phyloP scores from a whole-genome alignment of 345 rosid species.

The Eucalyptus melliodora region DNA sequence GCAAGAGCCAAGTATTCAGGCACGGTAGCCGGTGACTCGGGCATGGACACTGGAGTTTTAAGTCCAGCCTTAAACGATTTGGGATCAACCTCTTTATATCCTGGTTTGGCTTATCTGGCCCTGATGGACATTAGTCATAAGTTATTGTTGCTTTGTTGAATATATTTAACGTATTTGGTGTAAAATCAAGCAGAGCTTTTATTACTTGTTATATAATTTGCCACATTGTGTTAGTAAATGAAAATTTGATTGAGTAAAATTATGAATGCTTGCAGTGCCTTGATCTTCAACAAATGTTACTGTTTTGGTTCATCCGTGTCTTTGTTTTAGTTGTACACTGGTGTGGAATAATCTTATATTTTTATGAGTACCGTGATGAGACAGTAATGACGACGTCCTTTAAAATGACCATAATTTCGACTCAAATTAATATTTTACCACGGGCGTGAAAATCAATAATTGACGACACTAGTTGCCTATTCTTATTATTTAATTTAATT shows the following conservation, averaged over 20 bases:
- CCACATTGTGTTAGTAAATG: background rate
- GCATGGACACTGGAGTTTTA: background rate
- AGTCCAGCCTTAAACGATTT: accelerated
- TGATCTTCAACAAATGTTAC: background rate
- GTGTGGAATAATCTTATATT: background rate
- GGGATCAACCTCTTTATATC: background rate
- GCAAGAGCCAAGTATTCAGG: background rate
- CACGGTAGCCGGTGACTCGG: accelerated
- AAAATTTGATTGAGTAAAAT: background rate
- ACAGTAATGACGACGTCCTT: accelerated
- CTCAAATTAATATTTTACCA: background rate
- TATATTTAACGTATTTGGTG: background rate
- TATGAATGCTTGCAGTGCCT: background rate
- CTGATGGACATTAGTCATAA: background rate
- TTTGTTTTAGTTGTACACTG: background rate
- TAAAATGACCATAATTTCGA: background rate
- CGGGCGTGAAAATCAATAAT: accelerated
- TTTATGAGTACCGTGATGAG: background rate
- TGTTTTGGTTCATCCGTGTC: background rate
- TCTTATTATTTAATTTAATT: background rate
- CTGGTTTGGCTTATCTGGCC: too few species aligned
- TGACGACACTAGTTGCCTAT: background rate
- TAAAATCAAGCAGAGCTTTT: background rate
- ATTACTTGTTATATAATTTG: background rate
- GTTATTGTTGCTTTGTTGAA: background rate